Percentiles rank a stretch among this genome's conserved stretches.
Conservation (phyloP, 345 rosid genomes). For the Litchi chinensis region DNA sequence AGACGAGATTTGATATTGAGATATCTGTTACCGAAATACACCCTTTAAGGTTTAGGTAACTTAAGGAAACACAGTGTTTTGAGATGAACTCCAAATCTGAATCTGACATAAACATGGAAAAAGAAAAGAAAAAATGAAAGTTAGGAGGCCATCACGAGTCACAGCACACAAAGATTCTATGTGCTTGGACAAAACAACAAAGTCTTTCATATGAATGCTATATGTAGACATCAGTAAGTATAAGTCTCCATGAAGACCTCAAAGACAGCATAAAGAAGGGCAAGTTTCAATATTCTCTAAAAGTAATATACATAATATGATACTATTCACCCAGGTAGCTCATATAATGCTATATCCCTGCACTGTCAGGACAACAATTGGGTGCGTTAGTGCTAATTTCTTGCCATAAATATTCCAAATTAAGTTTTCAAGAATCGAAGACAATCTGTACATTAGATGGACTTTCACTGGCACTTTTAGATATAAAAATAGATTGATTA, state of each 20-base stretch:
- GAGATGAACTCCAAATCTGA: constrained; percentile 51
- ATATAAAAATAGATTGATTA: background rate
- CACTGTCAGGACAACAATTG: background rate
- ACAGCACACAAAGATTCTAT: background rate
- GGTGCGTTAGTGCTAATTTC: background rate
- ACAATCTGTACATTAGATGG: too few relatives aligned
- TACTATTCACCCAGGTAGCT: background rate
- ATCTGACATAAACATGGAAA: constrained; percentile 47
- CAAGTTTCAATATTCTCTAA: background rate
- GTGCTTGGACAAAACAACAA: background rate
- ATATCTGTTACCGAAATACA: constrained; percentile 67
- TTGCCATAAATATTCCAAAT: background rate
- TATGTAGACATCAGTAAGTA: background rate
- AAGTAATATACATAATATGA: background rate
- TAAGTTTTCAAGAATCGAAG: background rate
- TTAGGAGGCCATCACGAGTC: constrained; percentile 17
- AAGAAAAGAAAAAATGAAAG: constrained; percentile 3
- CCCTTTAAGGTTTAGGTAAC: constrained; percentile 69
- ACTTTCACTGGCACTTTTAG: background rate
- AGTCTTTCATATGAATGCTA: background rate
- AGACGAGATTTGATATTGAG: constrained; percentile 58
- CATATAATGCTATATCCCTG: background rate
- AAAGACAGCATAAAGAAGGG: background rate
- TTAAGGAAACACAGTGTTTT: constrained; percentile 45
- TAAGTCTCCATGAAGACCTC: background rate